phyloP scores from a whole-genome alignment of 2,329 filamentous ascomycete species.

The Cladophialophora exuberans region DNA sequence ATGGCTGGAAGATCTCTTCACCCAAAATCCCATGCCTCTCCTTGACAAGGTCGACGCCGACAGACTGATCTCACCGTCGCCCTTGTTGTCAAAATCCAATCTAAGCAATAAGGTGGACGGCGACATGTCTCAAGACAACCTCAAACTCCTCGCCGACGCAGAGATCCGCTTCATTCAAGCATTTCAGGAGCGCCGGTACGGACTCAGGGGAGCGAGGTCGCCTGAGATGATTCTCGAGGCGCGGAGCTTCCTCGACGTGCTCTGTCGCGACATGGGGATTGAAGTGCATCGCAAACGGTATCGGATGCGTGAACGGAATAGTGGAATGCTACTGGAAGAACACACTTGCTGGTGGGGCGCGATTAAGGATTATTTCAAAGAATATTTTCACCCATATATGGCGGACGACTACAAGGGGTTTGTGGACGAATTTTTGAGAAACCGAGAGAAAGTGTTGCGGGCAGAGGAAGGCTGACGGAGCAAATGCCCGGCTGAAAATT shows the following conservation, averaged over 20 bases:
- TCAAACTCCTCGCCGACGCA: constrained; percentile 5
- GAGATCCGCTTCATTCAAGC: constrained; percentile 9
- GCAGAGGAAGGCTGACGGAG: background rate
- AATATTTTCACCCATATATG: constrained; percentile 13
- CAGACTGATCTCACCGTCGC: background rate
- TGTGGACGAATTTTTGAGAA: constrained; percentile 16
- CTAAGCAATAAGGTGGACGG: background rate
- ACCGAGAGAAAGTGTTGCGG: background rate
- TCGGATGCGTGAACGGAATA: background rate
- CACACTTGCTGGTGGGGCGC: background rate
- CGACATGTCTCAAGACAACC: background rate
- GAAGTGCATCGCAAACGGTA: constrained; percentile 8
- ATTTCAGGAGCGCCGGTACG: constrained; percentile 12
- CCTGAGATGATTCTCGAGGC: constrained; percentile 14
- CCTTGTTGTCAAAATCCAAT: background rate
- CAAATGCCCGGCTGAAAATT: too few species aligned
- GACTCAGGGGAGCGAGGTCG: background rate
- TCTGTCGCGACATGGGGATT: constrained; percentile 14
- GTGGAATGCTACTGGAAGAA: background rate
- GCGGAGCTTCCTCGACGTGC: constrained; percentile 11
- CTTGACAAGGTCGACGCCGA: background rate
- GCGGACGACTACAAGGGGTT: constrained; percentile 15
- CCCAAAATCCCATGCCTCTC: background rate
- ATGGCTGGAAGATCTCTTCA: constrained; percentile 13
- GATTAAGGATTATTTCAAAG: constrained; percentile 1